Evolutionary conservation across 2,329 filamentous ascomycete genomes (phyloP), one percentile per base, ranked within the genome.

Genomic region (Xylaria digitata): DNA sequence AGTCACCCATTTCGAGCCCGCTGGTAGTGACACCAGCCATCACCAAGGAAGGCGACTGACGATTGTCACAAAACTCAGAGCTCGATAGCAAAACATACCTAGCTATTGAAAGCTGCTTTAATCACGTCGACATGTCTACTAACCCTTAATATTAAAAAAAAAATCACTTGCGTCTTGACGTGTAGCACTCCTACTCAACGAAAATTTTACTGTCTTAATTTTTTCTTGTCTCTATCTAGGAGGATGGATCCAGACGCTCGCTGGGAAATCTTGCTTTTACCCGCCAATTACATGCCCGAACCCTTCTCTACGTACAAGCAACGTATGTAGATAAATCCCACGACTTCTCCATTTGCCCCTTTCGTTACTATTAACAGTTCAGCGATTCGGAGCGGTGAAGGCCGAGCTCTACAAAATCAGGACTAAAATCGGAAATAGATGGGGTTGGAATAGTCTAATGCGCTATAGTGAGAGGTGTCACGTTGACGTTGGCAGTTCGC

Each of bases 151-250:
- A 6, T 19, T 6, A 52, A 52, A 17, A 32, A 11, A 9, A 37
- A 13, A 5, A 6, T 21, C n/a, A 34, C 26, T n/a, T n/a, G 48
- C 5, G 7, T 15, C n/a, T 32, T 17, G 17, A 17, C 2, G 17
- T 7, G 45, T 11, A 1, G n/a, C 21, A 26, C 15, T 26, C 3
- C 7, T 15, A 19, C 6, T 15, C 13, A 3, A 30, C 21, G 5
- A 6, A 8, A 23, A 37, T 17, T 48, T 60, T 46, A 54, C 42
- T 49, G 34, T 49, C 48, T 59, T 65, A 5, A 2, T 53, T 53
- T n/a, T 30, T 61, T 59, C 26, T 15, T 40, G 2, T 55, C 4
- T 66, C 63, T 62, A 62, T 62, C 37, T n/a, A n/a, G n/a, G 34
- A 48, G 40, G 19, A 26, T 26, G 9, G 37, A 46, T 26, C n/a